phyloP scores from a whole-genome alignment of 2,329 filamentous ascomycete species.

The Kalmusia sp. region DNA sequence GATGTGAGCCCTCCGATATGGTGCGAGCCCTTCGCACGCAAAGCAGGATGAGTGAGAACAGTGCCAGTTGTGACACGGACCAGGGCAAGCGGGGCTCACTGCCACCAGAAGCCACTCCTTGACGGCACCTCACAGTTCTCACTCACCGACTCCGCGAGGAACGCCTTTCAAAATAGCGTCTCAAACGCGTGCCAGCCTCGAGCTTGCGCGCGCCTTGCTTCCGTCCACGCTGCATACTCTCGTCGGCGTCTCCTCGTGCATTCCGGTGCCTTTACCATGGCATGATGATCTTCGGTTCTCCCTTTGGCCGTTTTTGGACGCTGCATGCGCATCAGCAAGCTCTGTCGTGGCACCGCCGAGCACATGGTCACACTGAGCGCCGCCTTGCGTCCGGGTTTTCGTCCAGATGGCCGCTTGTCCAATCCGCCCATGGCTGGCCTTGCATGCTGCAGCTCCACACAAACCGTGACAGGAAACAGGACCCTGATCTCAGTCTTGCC shows the following conservation, averaged over 20 bases:
- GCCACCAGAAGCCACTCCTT: constrained; percentile 31
- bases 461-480: constrained; percentile 24
- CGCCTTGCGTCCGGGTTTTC: constrained; percentile 37
- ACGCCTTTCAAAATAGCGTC: constrained; percentile 18
- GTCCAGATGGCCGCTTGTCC: constrained; percentile 27
- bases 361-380: constrained; percentile 26
- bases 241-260: constrained; percentile 38
- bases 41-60: background rate
- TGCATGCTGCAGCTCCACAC: constrained; percentile 23
- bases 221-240: constrained; percentile 27
- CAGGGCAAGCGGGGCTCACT: constrained; percentile 25
- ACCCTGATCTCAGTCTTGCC: constrained; percentile 18
- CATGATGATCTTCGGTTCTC: constrained; percentile 14
- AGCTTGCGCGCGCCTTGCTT: constrained; percentile 27
- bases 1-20: constrained; percentile 21
- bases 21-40: background rate
- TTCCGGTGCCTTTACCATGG: constrained; percentile 23
- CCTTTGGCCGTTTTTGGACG: constrained; percentile 24
- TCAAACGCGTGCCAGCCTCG: constrained; percentile 18
- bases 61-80: constrained; percentile 19
- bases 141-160: constrained; percentile 38
- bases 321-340: constrained; percentile 35
- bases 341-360: constrained; percentile 34
- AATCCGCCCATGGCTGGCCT: constrained; percentile 23
- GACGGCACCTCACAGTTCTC: constrained; percentile 24